These are phyloP conservation scores for Prosopis cineraria DNA, from an alignment of 306 rosid genomes.

Conservation along the genomic window DNA sequence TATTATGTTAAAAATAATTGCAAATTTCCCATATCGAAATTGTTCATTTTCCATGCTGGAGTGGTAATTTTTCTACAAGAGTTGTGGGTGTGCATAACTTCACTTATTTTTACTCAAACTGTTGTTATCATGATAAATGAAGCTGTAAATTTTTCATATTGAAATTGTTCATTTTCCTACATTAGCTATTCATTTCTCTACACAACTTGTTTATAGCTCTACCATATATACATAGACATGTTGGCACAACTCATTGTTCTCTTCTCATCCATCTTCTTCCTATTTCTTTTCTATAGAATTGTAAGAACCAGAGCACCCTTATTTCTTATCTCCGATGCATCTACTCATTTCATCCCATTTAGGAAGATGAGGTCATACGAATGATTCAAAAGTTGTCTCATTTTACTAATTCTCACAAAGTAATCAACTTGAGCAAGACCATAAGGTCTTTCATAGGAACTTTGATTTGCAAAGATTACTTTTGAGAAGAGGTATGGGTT, in stretches of 20 bases:
- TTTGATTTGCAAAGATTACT: slow-evolving; percentile 43
- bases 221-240: slow-evolving; percentile 23
- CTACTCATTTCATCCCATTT: slow-evolving; percentile 29
- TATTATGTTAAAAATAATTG: no score
- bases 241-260: not conserved
- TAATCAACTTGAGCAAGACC: slow-evolving; percentile 30
- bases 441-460: slow-evolving; percentile 33
- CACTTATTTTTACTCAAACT: no score
- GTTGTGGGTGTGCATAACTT: no score
- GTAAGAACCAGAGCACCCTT: not conserved
- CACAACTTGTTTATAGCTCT: no score
- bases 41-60: no score
- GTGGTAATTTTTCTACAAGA: no score
- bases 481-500: slow-evolving; percentile 41
- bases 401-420: not conserved
- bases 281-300: slow-evolving; percentile 13
- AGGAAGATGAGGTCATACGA: slow-evolving; percentile 35
- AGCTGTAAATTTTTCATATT: no score
- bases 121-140: no score
- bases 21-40: no score
- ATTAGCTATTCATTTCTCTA: no score
- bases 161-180: no score
- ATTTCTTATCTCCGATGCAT: slow-evolving; percentile 42
- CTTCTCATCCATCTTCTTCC: no score
- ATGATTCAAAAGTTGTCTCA: slow-evolving; percentile 27